Conservation (phyloP, 2,329 filamentous ascomycete genomes). For the Aaosphaeria pasadenensis region DNA sequence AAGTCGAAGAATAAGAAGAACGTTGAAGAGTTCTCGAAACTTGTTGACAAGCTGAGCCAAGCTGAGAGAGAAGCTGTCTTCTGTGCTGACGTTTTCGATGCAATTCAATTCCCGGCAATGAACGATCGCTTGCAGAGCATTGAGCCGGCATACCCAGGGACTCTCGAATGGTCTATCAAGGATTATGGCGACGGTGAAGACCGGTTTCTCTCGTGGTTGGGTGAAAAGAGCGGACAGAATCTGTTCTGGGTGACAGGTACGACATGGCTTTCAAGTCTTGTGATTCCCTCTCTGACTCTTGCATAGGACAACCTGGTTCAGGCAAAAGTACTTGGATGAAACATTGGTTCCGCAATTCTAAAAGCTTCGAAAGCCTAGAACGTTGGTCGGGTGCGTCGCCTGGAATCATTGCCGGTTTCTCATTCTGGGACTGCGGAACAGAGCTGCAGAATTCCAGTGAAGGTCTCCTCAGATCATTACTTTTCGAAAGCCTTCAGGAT, state of each 20-base stretch:
- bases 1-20: slow-evolving; percentile 25
- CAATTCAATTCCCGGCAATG: slow-evolving; percentile 19
- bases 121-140: slow-evolving; percentile 13
- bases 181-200: not conserved
- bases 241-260: slow-evolving; percentile 30
- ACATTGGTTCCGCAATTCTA: slow-evolving; percentile 20
- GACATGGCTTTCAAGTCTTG: not conserved
- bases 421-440: slow-evolving; percentile 44
- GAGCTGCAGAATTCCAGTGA: slow-evolving; percentile 22
- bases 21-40: slow-evolving; percentile 24
- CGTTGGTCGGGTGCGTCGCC: slow-evolving; percentile 25
- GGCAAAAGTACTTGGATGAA: slow-evolving; percentile 50
- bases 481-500: slow-evolving; percentile 29
- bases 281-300: not conserved
- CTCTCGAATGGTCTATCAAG: not conserved
- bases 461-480: slow-evolving; percentile 21
- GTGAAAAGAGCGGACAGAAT: slow-evolving; percentile 19
- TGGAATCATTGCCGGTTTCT: slow-evolving; percentile 40
- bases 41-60: slow-evolving; percentile 17
- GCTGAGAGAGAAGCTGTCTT: slow-evolving; percentile 22
- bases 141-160: not conserved
- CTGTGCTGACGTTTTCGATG: slow-evolving; percentile 17
- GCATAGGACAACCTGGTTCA: slow-evolving; percentile 39
- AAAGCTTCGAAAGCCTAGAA: slow-evolving; percentile 20
- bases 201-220: slow-evolving; percentile 27